Evolutionary conservation across 192 early-diverging fungal species (phyloP).

Genomic region (Thamnidium elegans): DNA sequence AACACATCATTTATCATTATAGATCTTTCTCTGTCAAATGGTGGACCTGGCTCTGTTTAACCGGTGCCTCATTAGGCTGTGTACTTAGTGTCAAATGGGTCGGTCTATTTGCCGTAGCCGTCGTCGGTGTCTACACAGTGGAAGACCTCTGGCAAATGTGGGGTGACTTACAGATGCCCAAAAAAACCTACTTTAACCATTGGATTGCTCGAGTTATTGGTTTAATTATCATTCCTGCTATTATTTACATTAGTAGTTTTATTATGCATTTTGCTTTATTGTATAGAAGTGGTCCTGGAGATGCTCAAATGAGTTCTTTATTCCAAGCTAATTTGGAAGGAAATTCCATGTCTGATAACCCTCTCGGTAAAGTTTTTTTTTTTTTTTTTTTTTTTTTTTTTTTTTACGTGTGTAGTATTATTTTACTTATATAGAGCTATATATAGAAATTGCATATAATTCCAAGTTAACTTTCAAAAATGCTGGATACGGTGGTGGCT

Average conservation of each 20-base stretch:
- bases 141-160: constrained; percentile 90
- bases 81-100: constrained; percentile 87
- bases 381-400: neutral
- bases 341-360: constrained; percentile 74
- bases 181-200: constrained; percentile 72
- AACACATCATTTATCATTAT: too few species aligned
- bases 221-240: constrained; percentile 79
- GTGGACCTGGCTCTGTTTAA: constrained; percentile 85
- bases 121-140: constrained; percentile 91
- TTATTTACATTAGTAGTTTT: constrained; percentile 84
- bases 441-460: constrained; percentile 81
- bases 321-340: constrained; percentile 91
- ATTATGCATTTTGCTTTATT: constrained; percentile 88
- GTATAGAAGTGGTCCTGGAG: constrained; percentile 79
- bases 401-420: neutral
- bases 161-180: constrained; percentile 68
- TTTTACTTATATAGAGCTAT: too few species aligned
- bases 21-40: constrained; percentile 79
- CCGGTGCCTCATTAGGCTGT: constrained; percentile 84
- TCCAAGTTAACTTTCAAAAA: constrained; percentile 86
- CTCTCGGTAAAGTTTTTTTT: constrained; percentile 58
- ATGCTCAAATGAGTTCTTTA: constrained; percentile 96
- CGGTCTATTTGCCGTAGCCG: constrained; percentile 86
- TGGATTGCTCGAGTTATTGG: constrained; percentile 80
- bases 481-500: constrained; percentile 75